Conservation (phyloP, 192 early-diverging fungal species). For the Diversispora eburnea region DNA sequence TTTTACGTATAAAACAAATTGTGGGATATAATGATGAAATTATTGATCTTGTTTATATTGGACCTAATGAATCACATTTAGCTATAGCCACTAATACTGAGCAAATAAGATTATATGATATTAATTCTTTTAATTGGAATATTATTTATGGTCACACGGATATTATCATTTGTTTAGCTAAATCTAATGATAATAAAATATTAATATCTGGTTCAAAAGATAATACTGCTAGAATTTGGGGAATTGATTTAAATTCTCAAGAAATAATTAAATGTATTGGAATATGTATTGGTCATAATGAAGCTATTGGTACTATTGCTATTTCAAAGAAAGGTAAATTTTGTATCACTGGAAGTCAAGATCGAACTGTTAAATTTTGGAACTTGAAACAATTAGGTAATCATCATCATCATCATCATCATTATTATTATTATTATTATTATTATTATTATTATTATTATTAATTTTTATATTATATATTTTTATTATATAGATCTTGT, state of each 20-base stretch:
- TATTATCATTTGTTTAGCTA: slow-evolving; percentile 79
- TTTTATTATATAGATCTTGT: background rate
- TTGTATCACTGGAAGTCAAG: slow-evolving; percentile 84
- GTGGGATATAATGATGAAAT: slow-evolving; percentile 97
- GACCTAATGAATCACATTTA: slow-evolving; percentile 63
- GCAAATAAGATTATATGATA: slow-evolving; percentile 84
- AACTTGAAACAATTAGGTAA: slow-evolving; percentile 61
- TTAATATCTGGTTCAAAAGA: slow-evolving; percentile 91
- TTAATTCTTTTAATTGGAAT: slow-evolving; percentile 74
- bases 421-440: background rate
- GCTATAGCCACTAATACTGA: slow-evolving; percentile 93
- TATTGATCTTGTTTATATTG: slow-evolving; percentile 80
- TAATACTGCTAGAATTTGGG: slow-evolving; percentile 82
- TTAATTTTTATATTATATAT: background rate
- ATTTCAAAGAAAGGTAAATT: slow-evolving; percentile 67
- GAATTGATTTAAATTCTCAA: slow-evolving; percentile 54
- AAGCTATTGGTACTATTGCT: slow-evolving; percentile 86
- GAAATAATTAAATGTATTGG: slow-evolving; percentile 64
- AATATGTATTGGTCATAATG: slow-evolving; percentile 84
- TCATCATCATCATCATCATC: background rate
- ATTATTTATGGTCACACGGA: slow-evolving; percentile 87
- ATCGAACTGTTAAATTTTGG: slow-evolving; percentile 96
- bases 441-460: background rate
- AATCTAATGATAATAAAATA: slow-evolving; percentile 62
- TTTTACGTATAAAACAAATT: slow-evolving; percentile 74